phyloP scores from a whole-genome alignment of 805 yeast species.

The Ogataea minuta region DNA sequence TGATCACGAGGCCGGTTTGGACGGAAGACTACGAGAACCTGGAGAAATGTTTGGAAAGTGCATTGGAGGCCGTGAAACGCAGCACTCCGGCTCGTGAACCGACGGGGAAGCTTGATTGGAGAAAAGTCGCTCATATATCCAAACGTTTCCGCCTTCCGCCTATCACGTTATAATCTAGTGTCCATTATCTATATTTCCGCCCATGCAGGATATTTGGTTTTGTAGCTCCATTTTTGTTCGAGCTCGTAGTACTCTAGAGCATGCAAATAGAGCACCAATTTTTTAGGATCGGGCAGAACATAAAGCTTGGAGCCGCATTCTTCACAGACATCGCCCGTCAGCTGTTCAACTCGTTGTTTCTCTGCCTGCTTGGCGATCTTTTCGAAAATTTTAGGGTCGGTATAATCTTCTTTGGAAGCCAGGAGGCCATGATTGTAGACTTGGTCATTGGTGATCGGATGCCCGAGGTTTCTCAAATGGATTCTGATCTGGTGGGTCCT shows the following conservation, averaged over 20 bases:
- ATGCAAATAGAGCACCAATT: conserved; percentile 45
- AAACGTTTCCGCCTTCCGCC: conserved; percentile 10
- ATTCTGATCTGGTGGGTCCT: conserved; percentile 58
- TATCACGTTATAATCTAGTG: conserved; percentile 1
- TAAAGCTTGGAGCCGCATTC: conserved; percentile 37
- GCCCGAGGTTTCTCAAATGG: conserved; percentile 47
- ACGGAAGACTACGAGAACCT: conserved; percentile 18
- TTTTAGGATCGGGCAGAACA: conserved; percentile 30
- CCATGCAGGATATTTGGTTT: conserved; percentile 51
- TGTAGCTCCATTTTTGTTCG: conserved; percentile 33
- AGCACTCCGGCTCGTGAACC: conserved; percentile 8
- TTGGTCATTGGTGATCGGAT: conserved; percentile 37
- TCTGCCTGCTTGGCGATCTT: conserved; percentile 12
- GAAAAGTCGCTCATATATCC: conserved; percentile 10
- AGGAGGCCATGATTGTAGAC: conserved; percentile 25
- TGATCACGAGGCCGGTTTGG: conserved; percentile 4
- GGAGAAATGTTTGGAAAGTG: conserved; percentile 11
- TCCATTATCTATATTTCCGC: conserved; percentile 24
- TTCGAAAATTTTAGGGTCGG: conserved; percentile 11
- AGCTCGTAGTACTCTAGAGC: conserved; percentile 40
- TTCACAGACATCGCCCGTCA: conserved; percentile 29
- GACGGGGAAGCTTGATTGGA: conserved; percentile 21
- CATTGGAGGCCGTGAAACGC: conserved; percentile 18
- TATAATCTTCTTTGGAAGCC: conserved; percentile 10
- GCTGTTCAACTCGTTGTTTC: conserved; percentile 21